A percentile compares a stretch with the other conserved stretches of the same genome.
These are phyloP conservation scores for Fusarium multiceps DNA, from an alignment of 2,329 filamentous ascomycete species.

Conservation along the genomic window DNA sequence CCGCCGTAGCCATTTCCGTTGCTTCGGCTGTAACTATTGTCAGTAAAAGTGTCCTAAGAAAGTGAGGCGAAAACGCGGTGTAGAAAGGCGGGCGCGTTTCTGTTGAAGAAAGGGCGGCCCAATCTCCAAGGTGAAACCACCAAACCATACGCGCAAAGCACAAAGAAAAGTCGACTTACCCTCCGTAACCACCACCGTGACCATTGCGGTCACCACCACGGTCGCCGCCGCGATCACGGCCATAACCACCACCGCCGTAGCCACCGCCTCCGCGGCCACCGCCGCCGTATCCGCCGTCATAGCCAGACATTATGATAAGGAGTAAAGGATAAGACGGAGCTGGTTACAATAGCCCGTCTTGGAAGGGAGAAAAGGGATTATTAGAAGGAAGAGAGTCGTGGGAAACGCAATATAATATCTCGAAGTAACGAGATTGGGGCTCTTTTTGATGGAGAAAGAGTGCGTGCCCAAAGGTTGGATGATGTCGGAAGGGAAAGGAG, in stretches of 20 bases:
- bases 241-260: constrained; percentile 52
- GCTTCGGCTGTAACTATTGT: constrained; percentile 58
- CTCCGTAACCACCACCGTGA: constrained; percentile 52
- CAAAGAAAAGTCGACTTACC: constrained; percentile 50
- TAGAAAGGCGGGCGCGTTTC: constrained; percentile 19
- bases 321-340: constrained; percentile 29
- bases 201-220: constrained; percentile 59
- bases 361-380: constrained; percentile 17
- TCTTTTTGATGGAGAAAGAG: constrained; percentile 45
- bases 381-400: constrained; percentile 37
- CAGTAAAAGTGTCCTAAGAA: constrained; percentile 47
- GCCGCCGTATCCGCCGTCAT: constrained; percentile 48
- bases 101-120: constrained; percentile 20
- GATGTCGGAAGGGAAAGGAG: constrained; percentile 39
- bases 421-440: constrained; percentile 35
- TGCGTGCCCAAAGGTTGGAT: constrained; percentile 47
- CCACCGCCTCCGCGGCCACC: constrained; percentile 49
- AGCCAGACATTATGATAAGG: constrained; percentile 57
- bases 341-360: constrained; percentile 25
- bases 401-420: constrained; percentile 35
- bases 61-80: constrained; percentile 11
- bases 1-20: constrained; percentile 56
- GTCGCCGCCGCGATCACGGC: constrained; percentile 56
- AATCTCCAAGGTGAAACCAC: constrained; percentile 26
- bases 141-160: constrained; percentile 16